Base-by-base conservation (phyloP, 1,284 basidiomycete genomes). In the Mycosarcoma maydis region DNA sequence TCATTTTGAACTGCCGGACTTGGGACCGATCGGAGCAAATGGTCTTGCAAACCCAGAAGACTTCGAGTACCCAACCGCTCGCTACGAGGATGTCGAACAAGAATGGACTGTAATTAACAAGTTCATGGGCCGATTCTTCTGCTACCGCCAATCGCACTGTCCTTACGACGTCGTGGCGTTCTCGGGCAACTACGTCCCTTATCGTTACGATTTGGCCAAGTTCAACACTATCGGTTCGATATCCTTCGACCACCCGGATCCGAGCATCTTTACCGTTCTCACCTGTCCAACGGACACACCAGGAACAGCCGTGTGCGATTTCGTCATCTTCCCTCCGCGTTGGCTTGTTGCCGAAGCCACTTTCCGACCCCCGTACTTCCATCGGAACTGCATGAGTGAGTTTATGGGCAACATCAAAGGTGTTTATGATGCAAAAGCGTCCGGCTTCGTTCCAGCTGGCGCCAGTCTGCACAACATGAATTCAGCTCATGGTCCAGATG, bases 91-190 rank as follows among this genome's bases (percentile, higher is more conserved):
- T 13, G 26, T 17, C 17, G n/a, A 19, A 64, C 85, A 83, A 14
- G 82, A 85, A 16, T 76, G 62, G 64, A 38, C 46, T 4, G 64
- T 59, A 34, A 39, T 54, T n/a, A 73, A 62, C 73, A 88, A 87
- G 78, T 84, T 89, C 22, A 83, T 85, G 57, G 88, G 88, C 6
- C 83, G 87, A 75, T 81, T 88, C 14, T 88, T 87, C 75, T 77
- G 82, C 7, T 88, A 86, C 72, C 82, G 83, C 43, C 88, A 89
- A 71, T 84, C 87, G 40, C 88, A 89, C 76, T 88, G 88, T 1
- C 88, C 88, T 0, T 90, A 89, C 78, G 89, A 90, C 73, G 88
- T 90, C 26, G 89, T 90, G 39, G 88, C 88, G 0, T 89, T 87
- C 86, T 51, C 33, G n/a, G 41, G 52, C 53, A 89, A 88, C 82